Evolutionary conservation across 768 basidiomycete species (phyloP).

Genomic region (Agrocybe praecox): DNA sequence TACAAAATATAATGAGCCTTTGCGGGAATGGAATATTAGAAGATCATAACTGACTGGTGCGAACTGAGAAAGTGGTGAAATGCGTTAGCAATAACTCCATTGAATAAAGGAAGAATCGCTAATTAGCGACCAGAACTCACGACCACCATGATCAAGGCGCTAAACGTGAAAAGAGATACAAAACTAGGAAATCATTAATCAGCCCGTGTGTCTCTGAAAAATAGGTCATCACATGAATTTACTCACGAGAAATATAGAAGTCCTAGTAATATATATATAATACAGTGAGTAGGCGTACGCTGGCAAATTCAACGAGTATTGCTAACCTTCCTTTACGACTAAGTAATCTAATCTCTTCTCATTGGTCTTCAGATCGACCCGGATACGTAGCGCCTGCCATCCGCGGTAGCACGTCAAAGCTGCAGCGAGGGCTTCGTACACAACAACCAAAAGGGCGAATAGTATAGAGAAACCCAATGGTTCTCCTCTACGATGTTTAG

Average conservation of each 20-base stretch:
- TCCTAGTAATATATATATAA: neutral
- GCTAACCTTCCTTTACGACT: neutral
- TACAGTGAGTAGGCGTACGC: neutral
- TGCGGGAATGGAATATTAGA: too few relatives aligned
- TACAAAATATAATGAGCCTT: neutral
- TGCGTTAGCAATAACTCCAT: neutral
- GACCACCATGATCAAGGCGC: neutral
- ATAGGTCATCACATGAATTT: too few relatives aligned
- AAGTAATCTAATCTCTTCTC: neutral
- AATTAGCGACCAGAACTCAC: neutral
- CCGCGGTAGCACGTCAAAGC: neutral
- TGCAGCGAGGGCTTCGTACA: neutral
- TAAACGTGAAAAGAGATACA: neutral
- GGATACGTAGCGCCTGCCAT: neutral
- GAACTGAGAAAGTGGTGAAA: neutral
- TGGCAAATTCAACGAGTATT: neutral
- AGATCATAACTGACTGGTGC: neutral
- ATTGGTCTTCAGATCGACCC: neutral
- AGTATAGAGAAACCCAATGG: neutral
- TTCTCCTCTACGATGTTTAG: neutral
- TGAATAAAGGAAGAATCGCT: neutral
- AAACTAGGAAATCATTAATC: neutral
- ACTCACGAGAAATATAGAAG: slow-evolving; percentile 1
- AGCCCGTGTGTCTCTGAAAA: neutral
- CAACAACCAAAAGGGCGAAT: neutral